Evolutionary conservation across 345 rosid species (phyloP).

Genomic region (Heritiera fomes): DNA sequence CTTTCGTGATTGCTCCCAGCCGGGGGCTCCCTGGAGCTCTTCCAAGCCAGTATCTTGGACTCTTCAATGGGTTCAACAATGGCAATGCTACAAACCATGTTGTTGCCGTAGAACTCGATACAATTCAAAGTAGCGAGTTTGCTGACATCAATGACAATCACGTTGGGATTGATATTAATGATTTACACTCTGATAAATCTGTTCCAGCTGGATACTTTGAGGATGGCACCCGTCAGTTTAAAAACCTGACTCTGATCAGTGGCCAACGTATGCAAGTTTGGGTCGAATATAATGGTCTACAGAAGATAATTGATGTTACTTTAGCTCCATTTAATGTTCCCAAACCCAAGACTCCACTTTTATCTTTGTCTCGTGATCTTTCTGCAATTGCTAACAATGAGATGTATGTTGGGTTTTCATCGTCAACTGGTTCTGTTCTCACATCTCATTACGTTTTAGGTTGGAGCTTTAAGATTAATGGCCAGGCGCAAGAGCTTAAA

Average conservation of each 20-base stretch:
- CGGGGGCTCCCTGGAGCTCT: slow-evolving; percentile 11
- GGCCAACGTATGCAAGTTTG: slow-evolving; percentile 41
- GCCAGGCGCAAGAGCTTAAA: slow-evolving; percentile 38
- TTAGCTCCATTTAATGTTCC: slow-evolving; percentile 33
- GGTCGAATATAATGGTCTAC: slow-evolving; percentile 44
- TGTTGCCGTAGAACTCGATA: slow-evolving; percentile 34
- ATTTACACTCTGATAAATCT: slow-evolving; percentile 15
- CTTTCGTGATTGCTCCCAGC: slow-evolving; percentile 16
- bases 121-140: slow-evolving; percentile 20
- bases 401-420: slow-evolving; percentile 72
- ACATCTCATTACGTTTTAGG: slow-evolving; percentile 56
- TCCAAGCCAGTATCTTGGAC: slow-evolving; percentile 19
- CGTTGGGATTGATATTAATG: slow-evolving; percentile 29
- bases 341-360: slow-evolving; percentile 44
- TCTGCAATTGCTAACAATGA: slow-evolving; percentile 27
- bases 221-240: background rate
- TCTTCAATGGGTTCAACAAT: slow-evolving; percentile 17
- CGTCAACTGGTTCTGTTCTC: slow-evolving; percentile 49
- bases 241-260: slow-evolving; percentile 34
- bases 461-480: slow-evolving; percentile 62
- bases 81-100: slow-evolving; percentile 29
- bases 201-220: slow-evolving; percentile 14
- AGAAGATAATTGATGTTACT: slow-evolving; percentile 34
- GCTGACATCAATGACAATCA: slow-evolving; percentile 31
- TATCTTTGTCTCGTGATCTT: slow-evolving; percentile 48